Evolutionary conservation across 768 basidiomycete species (phyloP).

Genomic region (Boletus edulis): DNA sequence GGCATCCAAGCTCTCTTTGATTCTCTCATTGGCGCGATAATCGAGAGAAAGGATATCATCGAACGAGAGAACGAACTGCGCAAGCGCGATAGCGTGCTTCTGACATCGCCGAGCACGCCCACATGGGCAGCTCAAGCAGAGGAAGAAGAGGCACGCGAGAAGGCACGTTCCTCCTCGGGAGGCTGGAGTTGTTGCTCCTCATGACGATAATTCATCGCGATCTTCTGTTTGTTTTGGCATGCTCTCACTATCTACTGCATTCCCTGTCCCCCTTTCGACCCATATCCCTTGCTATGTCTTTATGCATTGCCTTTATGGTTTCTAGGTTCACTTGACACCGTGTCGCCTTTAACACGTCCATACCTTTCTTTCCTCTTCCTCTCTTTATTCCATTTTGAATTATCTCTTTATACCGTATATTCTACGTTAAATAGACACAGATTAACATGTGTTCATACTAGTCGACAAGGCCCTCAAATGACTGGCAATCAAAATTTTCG

Average conservation of each 20-base stretch:
- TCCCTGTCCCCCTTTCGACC: constrained; percentile 6
- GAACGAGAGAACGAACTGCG: constrained; percentile 78
- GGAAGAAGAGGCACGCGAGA: constrained; percentile 69
- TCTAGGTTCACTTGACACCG: constrained; percentile 23
- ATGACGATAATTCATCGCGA: constrained; percentile 22
- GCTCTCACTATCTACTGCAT: constrained; percentile 19
- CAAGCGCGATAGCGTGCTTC: constrained; percentile 81
- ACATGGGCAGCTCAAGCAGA: constrained; percentile 80
- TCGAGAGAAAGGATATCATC: constrained; percentile 72
- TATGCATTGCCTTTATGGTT: constrained; percentile 26
- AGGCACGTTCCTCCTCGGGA: constrained; percentile 44
- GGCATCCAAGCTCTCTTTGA: constrained; percentile 82
- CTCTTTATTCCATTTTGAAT: constrained; percentile 34
- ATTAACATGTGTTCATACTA: constrained; percentile 34
- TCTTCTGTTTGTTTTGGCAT: constrained; percentile 17
- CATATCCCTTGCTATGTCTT: constrained; percentile 26
- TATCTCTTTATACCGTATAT: constrained; percentile 43
- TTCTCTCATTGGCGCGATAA: constrained; percentile 76
- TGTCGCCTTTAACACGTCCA: constrained; percentile 14
- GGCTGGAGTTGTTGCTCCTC: constrained; percentile 70
- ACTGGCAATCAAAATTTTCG: constrained; percentile 7
- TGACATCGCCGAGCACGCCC: constrained; percentile 61
- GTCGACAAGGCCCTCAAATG: constrained; percentile 17
- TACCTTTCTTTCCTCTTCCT: constrained; percentile 13
- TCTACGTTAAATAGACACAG: constrained; percentile 36